Evolutionary conservation across 306 rosid species (phyloP).

Genomic region (Senna tora): DNA sequence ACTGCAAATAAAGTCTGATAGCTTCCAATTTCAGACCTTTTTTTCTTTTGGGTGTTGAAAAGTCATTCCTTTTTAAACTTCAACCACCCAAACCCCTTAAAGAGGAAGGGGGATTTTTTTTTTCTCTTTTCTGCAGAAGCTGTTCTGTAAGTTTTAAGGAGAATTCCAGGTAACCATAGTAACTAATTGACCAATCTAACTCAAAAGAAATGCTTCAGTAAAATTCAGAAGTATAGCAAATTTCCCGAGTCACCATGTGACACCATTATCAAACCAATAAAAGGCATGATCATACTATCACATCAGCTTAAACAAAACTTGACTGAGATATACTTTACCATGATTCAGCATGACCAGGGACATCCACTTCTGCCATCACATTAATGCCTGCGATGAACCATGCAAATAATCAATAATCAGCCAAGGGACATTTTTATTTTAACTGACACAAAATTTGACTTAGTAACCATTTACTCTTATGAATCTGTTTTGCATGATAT

Average conservation of each 20-base stretch:
- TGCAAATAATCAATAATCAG: slow-evolving; percentile 30
- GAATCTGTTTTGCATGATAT: slow-evolving; percentile 10
- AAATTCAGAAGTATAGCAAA: slow-evolving; percentile 2
- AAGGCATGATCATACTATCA: neutral
- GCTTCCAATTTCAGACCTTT: neutral
- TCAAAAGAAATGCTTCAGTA: slow-evolving; percentile 13
- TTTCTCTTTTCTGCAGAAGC: neutral
- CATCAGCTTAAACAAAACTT: slow-evolving; percentile 27
- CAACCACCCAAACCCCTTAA: no score
- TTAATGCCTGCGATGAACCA: slow-evolving; percentile 73
- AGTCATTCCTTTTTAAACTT: neutral
- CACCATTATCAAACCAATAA: slow-evolving; percentile 1
- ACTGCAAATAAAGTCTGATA: neutral
- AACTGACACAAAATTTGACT: slow-evolving; percentile 3
- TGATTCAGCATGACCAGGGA: slow-evolving; percentile 93
- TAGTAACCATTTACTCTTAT: neutral
- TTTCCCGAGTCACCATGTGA: neutral
- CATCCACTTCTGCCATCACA: slow-evolving; percentile 95
- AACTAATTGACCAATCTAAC: neutral
- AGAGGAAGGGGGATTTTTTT: no score
- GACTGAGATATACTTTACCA: slow-evolving; percentile 59
- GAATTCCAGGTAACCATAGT: neutral
- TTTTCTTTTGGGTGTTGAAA: no score
- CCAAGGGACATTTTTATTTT: neutral
- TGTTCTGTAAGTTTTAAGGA: neutral